Evolutionary conservation across 176 grass and related monocot species (phyloP).

Genomic region (Avena eriantha): DNA sequence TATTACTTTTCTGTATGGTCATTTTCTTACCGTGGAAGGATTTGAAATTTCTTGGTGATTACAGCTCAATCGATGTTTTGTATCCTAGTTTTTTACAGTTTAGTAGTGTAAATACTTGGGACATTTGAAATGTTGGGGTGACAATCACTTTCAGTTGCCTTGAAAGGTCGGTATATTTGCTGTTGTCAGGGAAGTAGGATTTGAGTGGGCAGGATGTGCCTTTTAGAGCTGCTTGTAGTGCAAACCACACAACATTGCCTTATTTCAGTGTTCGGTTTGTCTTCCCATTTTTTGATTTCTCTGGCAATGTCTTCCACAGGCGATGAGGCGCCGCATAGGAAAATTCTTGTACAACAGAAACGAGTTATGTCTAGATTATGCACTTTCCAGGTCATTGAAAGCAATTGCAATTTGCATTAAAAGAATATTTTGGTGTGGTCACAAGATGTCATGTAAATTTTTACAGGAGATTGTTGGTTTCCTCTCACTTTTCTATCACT

Average conservation of each 20-base stretch:
- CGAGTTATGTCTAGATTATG: neutral
- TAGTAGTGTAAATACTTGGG: neutral
- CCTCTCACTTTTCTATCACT: conserved; percentile 15
- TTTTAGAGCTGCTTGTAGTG: conserved; percentile 13
- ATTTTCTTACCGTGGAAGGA: neutral
- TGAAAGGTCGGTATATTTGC: conserved; percentile 5
- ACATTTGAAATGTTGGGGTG: conserved; percentile 23
- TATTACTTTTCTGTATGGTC: neutral
- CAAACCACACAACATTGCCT: neutral
- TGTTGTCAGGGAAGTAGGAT: neutral
- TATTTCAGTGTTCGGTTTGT: conserved; percentile 8
- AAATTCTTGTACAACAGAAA: conserved; percentile 12
- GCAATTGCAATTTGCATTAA: conserved; percentile 22
- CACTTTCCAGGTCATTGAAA: conserved; percentile 3
- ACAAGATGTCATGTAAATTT: conserved; percentile 9
- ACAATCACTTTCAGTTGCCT: conserved; percentile 18
- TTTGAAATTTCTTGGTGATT: neutral
- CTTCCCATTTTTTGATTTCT: conserved; percentile 19
- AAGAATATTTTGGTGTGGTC: conserved; percentile 18
- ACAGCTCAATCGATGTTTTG: neutral
- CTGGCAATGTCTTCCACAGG: neutral
- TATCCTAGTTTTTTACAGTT: neutral
- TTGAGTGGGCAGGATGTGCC: conserved; percentile 2
- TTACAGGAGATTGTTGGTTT: neutral
- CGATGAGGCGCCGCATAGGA: neutral